phyloP scores from a whole-genome alignment of 2,329 filamentous ascomycete species.

The Aspergillus luchuensis region DNA sequence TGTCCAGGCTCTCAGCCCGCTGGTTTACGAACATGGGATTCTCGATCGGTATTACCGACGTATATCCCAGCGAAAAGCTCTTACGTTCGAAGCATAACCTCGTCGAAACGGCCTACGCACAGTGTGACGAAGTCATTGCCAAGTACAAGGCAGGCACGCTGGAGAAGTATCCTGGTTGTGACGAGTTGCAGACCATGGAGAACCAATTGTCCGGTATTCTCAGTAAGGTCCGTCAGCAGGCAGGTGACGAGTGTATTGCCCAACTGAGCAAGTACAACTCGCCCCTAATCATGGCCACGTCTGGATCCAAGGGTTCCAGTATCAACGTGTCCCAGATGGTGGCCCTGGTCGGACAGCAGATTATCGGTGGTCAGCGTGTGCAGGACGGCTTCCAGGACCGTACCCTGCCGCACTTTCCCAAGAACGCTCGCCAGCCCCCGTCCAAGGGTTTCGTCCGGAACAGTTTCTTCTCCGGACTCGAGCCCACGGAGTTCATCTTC shows the following conservation, averaged over 20 bases:
- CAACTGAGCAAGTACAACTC: constrained; percentile 90
- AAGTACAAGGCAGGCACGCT: constrained; percentile 79
- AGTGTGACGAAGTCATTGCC: constrained; percentile 81
- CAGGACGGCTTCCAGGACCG: constrained; percentile 95
- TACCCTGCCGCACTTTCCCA: constrained; percentile 91
- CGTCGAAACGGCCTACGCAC: constrained; percentile 74
- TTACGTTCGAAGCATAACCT: constrained; percentile 72
- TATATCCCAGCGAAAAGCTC: constrained; percentile 76
- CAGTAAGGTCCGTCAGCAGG: constrained; percentile 85
- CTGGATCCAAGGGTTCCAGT: constrained; percentile 92
- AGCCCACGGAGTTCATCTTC: constrained; percentile 92
- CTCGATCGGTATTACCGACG: constrained; percentile 93
- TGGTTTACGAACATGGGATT: constrained; percentile 90
- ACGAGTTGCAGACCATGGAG: constrained; percentile 89
- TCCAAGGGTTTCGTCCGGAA: constrained; percentile 97
- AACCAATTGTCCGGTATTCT: constrained; percentile 88
- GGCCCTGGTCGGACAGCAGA: constrained; percentile 94
- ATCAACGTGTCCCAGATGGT: constrained; percentile 99
- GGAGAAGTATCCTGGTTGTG: constrained; percentile 83
- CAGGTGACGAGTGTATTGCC: constrained; percentile 86
- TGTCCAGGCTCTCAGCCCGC: constrained; percentile 86
- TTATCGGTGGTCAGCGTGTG: constrained; percentile 91
- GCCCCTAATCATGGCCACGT: constrained; percentile 94
- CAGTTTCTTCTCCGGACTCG: constrained; percentile 91
- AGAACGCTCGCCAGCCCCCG: constrained; percentile 86